Percentiles rank a stretch among this genome's conserved stretches.
phyloP scores from a whole-genome alignment of 768 basidiomycete genomes.

The Lactarius pseudohatsudake region DNA sequence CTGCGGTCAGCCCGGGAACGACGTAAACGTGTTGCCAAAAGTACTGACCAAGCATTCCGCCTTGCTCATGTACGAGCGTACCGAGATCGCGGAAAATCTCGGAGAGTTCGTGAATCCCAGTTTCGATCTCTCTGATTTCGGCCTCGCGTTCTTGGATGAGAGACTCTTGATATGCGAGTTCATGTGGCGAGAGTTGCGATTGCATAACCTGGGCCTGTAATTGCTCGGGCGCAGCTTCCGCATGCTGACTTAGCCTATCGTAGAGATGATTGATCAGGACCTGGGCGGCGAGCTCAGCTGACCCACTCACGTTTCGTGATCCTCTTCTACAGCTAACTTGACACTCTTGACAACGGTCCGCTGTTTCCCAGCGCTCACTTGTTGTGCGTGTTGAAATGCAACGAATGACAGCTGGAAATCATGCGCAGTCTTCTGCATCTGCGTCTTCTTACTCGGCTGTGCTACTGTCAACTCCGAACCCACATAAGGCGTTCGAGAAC shows the following conservation, averaged over 20 bases:
- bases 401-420: constrained; percentile 89
- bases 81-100: constrained; percentile 97
- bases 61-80: constrained; percentile 92
- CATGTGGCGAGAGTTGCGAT: constrained; percentile 79
- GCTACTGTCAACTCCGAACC: neutral
- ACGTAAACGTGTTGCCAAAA: neutral
- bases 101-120: constrained; percentile 91
- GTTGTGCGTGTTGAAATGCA: constrained; percentile 90
- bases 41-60: constrained; percentile 84
- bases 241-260: constrained; percentile 15
- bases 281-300: neutral
- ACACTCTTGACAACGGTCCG: constrained; percentile 86
- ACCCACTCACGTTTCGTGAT: constrained; percentile 41
- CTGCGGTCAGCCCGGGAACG: neutral
- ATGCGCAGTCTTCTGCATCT: constrained; percentile 88
- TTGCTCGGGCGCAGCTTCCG: constrained; percentile 51
- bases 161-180: constrained; percentile 94
- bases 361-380: constrained; percentile 86
- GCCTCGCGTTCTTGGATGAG: constrained; percentile 91
- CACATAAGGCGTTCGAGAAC: neutral
- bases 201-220: constrained; percentile 72
- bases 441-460: constrained; percentile 78
- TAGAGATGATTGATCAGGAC: neutral
- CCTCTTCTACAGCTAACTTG: constrained; percentile 80
- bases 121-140: constrained; percentile 96